phyloP scores from a whole-genome alignment of 352 stramenopile species.

The Pythium myriotylum region DNA sequence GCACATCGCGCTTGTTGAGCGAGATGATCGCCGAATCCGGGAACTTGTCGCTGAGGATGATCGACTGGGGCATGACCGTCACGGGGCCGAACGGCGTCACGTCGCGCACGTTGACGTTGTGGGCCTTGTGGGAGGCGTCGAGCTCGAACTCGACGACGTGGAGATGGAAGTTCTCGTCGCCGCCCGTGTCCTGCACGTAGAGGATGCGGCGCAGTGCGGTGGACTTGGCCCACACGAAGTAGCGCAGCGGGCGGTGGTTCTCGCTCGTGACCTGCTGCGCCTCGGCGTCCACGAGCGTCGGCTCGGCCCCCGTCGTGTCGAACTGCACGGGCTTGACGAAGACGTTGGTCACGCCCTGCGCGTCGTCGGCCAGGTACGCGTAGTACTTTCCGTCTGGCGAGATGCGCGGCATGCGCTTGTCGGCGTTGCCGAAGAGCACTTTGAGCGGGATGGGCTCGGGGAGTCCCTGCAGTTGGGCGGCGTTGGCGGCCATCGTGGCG shows the following conservation, averaged over 20 bases:
- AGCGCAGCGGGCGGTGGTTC: constrained; percentile 37
- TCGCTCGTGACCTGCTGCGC: constrained; percentile 46
- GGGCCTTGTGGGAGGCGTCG: constrained; percentile 25
- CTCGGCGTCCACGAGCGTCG: constrained; percentile 24
- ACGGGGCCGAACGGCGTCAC: constrained; percentile 39
- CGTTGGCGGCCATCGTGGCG: constrained; percentile 14
- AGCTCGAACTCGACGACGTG: constrained; percentile 41
- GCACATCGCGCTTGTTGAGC: constrained; percentile 39
- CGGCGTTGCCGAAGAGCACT: constrained; percentile 50
- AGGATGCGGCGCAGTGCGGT: constrained; percentile 31
- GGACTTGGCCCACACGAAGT: constrained; percentile 45
- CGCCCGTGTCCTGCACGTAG: constrained; percentile 46
- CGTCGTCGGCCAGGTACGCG: constrained; percentile 44
- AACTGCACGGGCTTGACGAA: constrained; percentile 42
- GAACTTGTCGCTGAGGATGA: constrained; percentile 30
- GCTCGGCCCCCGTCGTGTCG: constrained; percentile 13
- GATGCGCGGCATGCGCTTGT: constrained; percentile 45
- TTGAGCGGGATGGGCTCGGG: constrained; percentile 44
- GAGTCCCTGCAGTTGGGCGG: constrained; percentile 18
- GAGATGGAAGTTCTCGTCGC: constrained; percentile 54
- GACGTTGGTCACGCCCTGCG: constrained; percentile 47
- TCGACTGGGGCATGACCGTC: constrained; percentile 32
- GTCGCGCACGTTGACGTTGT: constrained; percentile 35
- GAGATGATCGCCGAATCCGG: constrained; percentile 40
- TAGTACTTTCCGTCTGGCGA: constrained; percentile 53